Evolutionary conservation across 2,329 filamentous ascomycete species (phyloP).

Genomic region (Onygenales sp.): DNA sequence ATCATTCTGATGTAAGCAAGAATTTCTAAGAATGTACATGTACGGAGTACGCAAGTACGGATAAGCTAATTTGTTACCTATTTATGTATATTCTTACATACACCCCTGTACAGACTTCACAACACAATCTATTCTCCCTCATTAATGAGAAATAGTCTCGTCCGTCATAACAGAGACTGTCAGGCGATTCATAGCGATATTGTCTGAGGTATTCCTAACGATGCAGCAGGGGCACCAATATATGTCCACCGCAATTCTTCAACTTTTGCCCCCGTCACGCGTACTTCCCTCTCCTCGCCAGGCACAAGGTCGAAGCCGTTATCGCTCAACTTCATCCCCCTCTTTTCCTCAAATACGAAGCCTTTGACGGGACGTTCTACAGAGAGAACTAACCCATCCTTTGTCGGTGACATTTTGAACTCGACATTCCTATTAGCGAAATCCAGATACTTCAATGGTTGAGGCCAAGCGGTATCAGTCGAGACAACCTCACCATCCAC

Average conservation of each 20-base stretch:
- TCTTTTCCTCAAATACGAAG: slow-evolving; percentile 50
- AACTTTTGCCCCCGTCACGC: slow-evolving; percentile 15
- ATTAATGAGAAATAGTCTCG: too few species aligned
- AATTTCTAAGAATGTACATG: too few species aligned
- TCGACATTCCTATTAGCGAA: slow-evolving; percentile 43
- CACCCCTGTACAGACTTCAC: too few species aligned
- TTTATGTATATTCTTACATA: too few species aligned
- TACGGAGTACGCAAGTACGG: too few species aligned
- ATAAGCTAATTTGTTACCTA: too few species aligned
- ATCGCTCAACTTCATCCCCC: slow-evolving; percentile 45
- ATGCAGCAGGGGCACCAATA: neutral
- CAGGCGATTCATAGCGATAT: too few species aligned
- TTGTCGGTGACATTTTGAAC: slow-evolving; percentile 20
- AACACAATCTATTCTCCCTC: too few species aligned
- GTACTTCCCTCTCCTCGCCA: slow-evolving; percentile 44
- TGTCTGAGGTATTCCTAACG: neutral
- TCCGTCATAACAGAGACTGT: too few species aligned
- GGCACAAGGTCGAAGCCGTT: slow-evolving; percentile 50
- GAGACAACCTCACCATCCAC: slow-evolving; percentile 45
- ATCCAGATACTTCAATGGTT: slow-evolving; percentile 58
- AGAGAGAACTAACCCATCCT: slow-evolving; percentile 32
- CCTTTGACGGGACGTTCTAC: slow-evolving; percentile 48
- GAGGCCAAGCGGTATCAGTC: slow-evolving; percentile 60
- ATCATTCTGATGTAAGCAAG: too few species aligned
- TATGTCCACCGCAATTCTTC: slow-evolving; percentile 4